These are phyloP conservation scores for Aulographum hederae DNA, from an alignment of 2,329 filamentous ascomycete species.

Conservation along the genomic window DNA sequence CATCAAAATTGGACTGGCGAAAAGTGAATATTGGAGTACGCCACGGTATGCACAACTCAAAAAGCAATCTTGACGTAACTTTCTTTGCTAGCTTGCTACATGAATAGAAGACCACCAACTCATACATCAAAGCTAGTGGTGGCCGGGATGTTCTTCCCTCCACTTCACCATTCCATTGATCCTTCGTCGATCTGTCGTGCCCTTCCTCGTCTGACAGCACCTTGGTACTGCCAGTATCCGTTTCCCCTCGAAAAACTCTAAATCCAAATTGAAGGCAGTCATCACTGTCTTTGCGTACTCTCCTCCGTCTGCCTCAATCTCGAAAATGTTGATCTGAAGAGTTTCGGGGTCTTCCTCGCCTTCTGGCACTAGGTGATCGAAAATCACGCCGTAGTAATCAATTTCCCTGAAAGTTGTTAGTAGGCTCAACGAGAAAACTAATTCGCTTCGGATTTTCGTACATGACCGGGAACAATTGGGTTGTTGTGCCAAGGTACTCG, in stretches of 20 bases:
- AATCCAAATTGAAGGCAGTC: constrained; percentile 17
- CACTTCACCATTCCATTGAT: constrained; percentile 13
- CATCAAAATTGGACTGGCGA: too few species aligned
- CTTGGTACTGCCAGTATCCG: constrained; percentile 24
- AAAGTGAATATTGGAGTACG: too few species aligned
- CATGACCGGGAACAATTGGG: constrained; percentile 3
- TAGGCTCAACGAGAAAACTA: constrained; percentile 1
- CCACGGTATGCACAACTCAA: too few species aligned
- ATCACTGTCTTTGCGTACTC: constrained; percentile 18
- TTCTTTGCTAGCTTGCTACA: too few species aligned
- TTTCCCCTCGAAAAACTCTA: constrained; percentile 19
- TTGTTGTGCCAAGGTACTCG: constrained; percentile 6
- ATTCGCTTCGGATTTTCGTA: constrained; percentile 3
- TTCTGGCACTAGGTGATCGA: constrained; percentile 20
- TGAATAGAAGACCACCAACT: too few species aligned
- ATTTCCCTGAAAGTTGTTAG: constrained; percentile 9
- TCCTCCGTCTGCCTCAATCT: constrained; percentile 19
- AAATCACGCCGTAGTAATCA: constrained; percentile 24
- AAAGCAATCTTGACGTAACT: too few species aligned
- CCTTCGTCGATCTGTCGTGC: constrained; percentile 16
- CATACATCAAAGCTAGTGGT: too few species aligned
- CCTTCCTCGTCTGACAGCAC: constrained; percentile 22
- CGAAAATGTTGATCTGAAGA: constrained; percentile 24
- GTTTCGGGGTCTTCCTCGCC: constrained; percentile 22
- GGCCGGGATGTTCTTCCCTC: too few species aligned